Evolutionary conservation across 768 basidiomycete genomes (phyloP), one percentile per base, ranked within the genome.

Genomic region (Hemileccinum rubropunctum): DNA sequence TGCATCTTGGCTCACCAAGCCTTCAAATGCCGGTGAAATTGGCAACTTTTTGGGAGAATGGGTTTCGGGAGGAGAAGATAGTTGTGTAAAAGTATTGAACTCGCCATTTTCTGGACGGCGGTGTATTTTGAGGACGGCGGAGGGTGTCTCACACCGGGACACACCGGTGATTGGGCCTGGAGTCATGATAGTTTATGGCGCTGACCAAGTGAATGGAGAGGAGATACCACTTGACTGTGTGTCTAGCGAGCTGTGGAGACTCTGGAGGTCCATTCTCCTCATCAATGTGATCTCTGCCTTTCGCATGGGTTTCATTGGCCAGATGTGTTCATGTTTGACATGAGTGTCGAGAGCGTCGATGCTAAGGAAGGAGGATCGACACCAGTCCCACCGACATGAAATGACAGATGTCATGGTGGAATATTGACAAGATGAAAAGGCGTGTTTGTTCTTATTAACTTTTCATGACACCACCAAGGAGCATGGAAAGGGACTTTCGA

Each of bases 321-420:
- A 70, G 37, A 79, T 70, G 58, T 84, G 83, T 11, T 77, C 73
- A 23, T 66, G 59, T 13, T 71, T 59, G 37, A 83, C 73, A 58
- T 84, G 83, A 7, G 66, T 54, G 3, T 67, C 59, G 23, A 83
- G 73, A 14, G 71, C 71, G 3, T 61, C 52, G n/a, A 67, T 62
- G 23, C 57, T 69, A 10, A 59, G 39, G 48, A 76, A 83, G 3
- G 67, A 67, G 10, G 62, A 61, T 3, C 76, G 68, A 45, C 82
- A 84, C 76, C 78, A 79, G 6, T 69, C 70, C 82, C 82, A 83
- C 47, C 67, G 69, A 63, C 82, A 83, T 12, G 67, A 57, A 51
- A 73, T 53, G 37, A 58, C 11, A 35, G 55, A 33, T 14, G 53
- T 15, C 52, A 52, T 51, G 46, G 33, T 23, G 23, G 23, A 23